Percentiles rank a stretch among this genome's conserved stretches.
Conservation (phyloP, 495 filamentous ascomycete genomes). For the Daldinia bambusicola region DNA sequence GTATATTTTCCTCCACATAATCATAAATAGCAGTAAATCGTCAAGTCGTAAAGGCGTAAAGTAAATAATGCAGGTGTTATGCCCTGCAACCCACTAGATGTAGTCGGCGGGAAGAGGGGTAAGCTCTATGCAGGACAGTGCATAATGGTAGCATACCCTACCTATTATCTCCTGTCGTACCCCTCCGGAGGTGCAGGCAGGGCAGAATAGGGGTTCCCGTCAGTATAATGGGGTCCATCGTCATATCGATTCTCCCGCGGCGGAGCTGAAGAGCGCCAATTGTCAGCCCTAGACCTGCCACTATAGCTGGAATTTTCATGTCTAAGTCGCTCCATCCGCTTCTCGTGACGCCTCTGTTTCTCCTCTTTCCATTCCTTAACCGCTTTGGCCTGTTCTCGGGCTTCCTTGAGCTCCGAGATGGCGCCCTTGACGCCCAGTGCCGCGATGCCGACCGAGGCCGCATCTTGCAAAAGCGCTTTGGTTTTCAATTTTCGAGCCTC, state of each 20-base stretch:
- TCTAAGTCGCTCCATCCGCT: constrained; percentile 52
- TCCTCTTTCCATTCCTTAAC: constrained; percentile 56
- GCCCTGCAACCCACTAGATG: constrained; percentile 11
- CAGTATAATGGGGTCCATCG: constrained; percentile 60
- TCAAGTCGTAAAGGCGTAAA: constrained; percentile 34
- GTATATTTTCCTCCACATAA: constrained; percentile 20
- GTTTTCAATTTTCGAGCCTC: constrained; percentile 79
- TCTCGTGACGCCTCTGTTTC: constrained; percentile 53
- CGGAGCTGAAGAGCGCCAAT: constrained; percentile 51
- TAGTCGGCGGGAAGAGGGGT: constrained; percentile 8
- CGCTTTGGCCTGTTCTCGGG: constrained; percentile 54
- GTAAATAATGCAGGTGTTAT: constrained; percentile 30
- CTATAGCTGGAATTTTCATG: constrained; percentile 42
- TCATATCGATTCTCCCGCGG: constrained; percentile 49
- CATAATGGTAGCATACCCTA: constrained; percentile 21
- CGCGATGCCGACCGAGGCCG: constrained; percentile 82
- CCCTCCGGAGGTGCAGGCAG: constrained; percentile 58
- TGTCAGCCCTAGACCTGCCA: constrained; percentile 56
- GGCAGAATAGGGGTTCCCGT: constrained; percentile 64
- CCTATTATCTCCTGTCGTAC: constrained; percentile 52
- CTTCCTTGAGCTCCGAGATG: constrained; percentile 69
- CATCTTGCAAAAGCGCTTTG: constrained; percentile 79
- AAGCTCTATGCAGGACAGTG: constrained; percentile 17
- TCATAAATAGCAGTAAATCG: constrained; percentile 26
- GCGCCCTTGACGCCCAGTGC: constrained; percentile 88